Percentiles rank a stretch among this genome's conserved stretches.
Conservation (phyloP, 2,329 filamentous ascomycete species). For the Fusarium sp. region DNA sequence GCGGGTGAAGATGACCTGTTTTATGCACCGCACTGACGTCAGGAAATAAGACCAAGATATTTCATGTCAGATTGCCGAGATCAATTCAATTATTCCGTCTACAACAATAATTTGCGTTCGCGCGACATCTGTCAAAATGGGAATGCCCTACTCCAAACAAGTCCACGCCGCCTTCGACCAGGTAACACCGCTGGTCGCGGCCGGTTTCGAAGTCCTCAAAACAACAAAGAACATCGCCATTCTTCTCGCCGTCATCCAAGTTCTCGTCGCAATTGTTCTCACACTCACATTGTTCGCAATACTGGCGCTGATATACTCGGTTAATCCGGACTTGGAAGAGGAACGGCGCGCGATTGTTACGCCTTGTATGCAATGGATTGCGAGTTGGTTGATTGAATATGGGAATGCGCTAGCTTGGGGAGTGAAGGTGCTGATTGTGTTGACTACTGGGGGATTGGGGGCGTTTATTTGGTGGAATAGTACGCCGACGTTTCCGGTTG, state of each 20-base stretch:
- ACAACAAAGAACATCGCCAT: slow-evolving; percentile 22
- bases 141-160: slow-evolving; percentile 22
- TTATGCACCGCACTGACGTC: background rate
- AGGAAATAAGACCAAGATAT: background rate
- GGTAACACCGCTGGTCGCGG: slow-evolving; percentile 12
- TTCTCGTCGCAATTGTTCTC: background rate
- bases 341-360: slow-evolving; percentile 5
- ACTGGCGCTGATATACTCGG: slow-evolving; percentile 11
- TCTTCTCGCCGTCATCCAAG: slow-evolving; percentile 10
- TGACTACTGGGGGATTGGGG: background rate
- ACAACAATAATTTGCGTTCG: background rate
- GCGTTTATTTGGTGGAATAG: slow-evolving; percentile 2
- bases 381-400: slow-evolving; percentile 6
- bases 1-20: background rate
- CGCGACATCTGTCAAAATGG: background rate
- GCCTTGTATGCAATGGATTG: slow-evolving; percentile 17
- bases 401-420: background rate
- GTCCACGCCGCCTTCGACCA: slow-evolving; percentile 17
- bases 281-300: slow-evolving; percentile 5
- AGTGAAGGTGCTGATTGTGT: background rate
- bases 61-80: background rate
- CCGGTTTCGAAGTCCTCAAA: slow-evolving; percentile 16
- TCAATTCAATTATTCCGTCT: background rate
- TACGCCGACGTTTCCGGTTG: background rate
- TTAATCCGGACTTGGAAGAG: slow-evolving; percentile 15